phyloP scores from a whole-genome alignment of 148 eudicot species.

The Rhododendron molle region DNA sequence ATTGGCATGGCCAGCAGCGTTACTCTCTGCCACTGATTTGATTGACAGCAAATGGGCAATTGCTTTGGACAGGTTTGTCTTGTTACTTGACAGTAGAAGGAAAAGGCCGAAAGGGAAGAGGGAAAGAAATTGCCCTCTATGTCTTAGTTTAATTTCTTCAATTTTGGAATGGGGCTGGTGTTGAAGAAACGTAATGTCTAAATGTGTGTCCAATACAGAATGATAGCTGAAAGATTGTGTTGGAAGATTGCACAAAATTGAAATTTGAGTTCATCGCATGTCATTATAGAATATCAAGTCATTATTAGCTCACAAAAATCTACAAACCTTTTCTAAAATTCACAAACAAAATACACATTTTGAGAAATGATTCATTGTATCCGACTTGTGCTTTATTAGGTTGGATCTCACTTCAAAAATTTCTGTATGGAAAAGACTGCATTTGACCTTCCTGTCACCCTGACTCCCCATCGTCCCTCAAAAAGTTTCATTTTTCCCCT shows the following conservation, averaged over 20 bases:
- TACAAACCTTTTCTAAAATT: not conserved
- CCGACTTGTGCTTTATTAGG: not conserved
- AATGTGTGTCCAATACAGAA: not conserved
- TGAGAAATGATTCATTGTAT: not conserved
- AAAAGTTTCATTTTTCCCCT: not conserved
- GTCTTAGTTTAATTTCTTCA: not conserved
- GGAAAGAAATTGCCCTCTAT: not conserved
- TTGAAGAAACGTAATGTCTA: not conserved
- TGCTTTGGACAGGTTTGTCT: conserved; percentile 79
- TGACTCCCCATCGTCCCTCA: not conserved
- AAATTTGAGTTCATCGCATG: not conserved
- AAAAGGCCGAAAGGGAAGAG: conserved; percentile 6
- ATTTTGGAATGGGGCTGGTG: not conserved
- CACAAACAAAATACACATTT: not conserved
- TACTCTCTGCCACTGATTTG: conserved; percentile 70
- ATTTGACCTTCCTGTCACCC: not conserved
- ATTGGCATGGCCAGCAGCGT: conserved; percentile 94
- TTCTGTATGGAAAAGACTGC: not conserved
- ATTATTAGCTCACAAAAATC: not conserved
- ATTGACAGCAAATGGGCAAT: conserved; percentile 99
- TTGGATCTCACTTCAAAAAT: conserved; percentile 2
- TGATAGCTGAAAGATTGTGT: not conserved
- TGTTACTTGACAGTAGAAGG: conserved; percentile 4
- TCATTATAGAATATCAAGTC: not conserved
- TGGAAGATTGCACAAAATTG: not conserved